A percentile compares a stretch with the other conserved stretches of the same genome.
These are phyloP conservation scores for Lentinula edodes DNA, from an alignment of 768 basidiomycete genomes.

Conservation along the genomic window DNA sequence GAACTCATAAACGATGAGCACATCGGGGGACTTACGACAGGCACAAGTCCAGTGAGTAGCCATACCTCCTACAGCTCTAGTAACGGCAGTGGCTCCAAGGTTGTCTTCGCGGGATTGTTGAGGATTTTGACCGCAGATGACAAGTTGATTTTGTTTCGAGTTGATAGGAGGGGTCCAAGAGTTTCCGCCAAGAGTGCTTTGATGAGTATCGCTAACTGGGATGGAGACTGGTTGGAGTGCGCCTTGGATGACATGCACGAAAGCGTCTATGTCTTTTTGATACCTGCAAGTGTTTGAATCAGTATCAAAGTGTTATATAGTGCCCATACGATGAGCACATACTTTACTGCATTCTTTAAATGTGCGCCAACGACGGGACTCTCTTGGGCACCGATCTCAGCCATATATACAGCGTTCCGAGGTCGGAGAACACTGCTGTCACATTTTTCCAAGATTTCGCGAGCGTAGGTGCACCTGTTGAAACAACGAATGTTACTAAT, in stretches of 20 bases:
- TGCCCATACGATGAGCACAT: background rate
- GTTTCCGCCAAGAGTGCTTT: background rate
- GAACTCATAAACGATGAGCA: background rate
- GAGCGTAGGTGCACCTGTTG: background rate
- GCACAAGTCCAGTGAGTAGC: slow-evolving; percentile 7
- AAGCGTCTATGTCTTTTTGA: background rate
- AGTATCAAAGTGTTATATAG: background rate
- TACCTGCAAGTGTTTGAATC: background rate
- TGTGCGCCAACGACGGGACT: background rate
- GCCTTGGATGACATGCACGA: background rate
- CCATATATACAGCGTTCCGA: background rate
- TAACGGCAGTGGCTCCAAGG: background rate
- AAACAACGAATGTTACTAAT: background rate
- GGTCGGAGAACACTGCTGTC: background rate
- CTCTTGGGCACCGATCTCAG: background rate
- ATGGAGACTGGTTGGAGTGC: background rate
- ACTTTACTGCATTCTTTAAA: background rate
- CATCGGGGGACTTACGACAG: background rate
- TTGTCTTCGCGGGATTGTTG: background rate
- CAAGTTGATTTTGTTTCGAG: background rate
- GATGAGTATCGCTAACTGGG: background rate
- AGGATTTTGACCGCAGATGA: background rate
- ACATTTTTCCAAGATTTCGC: background rate
- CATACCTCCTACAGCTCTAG: slow-evolving; percentile 7
- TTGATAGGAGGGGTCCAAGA: background rate